phyloP scores from a whole-genome alignment of 805 yeast species.

The Saturnispora besseyi region DNA sequence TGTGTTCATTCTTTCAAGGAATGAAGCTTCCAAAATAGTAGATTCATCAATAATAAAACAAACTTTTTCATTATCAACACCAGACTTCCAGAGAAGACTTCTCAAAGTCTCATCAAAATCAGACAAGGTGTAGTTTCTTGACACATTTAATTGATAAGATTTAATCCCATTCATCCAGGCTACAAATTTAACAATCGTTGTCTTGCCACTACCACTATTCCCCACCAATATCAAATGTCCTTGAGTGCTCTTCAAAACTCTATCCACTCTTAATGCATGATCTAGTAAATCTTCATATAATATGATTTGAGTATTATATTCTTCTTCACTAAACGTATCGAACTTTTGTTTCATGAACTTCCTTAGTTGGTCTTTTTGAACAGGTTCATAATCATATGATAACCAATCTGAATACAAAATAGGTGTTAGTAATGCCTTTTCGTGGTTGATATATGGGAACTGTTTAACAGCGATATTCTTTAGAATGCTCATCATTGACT shows the following conservation, averaged over 20 bases:
- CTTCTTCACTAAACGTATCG: slow-evolving; percentile 70
- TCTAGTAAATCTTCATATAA: slow-evolving; percentile 64
- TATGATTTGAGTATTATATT: slow-evolving; percentile 48
- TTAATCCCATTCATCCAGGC: slow-evolving; percentile 84
- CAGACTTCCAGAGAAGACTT: slow-evolving; percentile 39
- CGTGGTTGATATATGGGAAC: slow-evolving; percentile 41
- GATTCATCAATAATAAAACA: slow-evolving; percentile 80
- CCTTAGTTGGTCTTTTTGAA: slow-evolving; percentile 36
- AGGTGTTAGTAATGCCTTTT: slow-evolving; percentile 35
- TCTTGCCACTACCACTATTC: slow-evolving; percentile 72
- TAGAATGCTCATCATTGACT: slow-evolving; percentile 38
- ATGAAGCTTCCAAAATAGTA: slow-evolving; percentile 62
- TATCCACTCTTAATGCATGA: slow-evolving; percentile 67
- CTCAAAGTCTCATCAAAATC: slow-evolving; percentile 66
- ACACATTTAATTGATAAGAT: slow-evolving; percentile 49
- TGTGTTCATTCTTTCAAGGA: slow-evolving; percentile 86
- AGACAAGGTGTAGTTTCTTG: slow-evolving; percentile 40
- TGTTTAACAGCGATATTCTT: slow-evolving; percentile 24
- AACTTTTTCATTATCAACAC: slow-evolving; percentile 47
- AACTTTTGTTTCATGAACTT: slow-evolving; percentile 56
- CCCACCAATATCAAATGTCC: slow-evolving; percentile 89
- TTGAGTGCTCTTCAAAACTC: slow-evolving; percentile 76
- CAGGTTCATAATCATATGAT: slow-evolving; percentile 51
- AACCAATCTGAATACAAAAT: slow-evolving; percentile 72
- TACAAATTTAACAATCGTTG: slow-evolving; percentile 69